Evolutionary conservation across 768 basidiomycete species (phyloP), one percentile per base, ranked within the genome.

Genomic region (Mycena vitilis): DNA sequence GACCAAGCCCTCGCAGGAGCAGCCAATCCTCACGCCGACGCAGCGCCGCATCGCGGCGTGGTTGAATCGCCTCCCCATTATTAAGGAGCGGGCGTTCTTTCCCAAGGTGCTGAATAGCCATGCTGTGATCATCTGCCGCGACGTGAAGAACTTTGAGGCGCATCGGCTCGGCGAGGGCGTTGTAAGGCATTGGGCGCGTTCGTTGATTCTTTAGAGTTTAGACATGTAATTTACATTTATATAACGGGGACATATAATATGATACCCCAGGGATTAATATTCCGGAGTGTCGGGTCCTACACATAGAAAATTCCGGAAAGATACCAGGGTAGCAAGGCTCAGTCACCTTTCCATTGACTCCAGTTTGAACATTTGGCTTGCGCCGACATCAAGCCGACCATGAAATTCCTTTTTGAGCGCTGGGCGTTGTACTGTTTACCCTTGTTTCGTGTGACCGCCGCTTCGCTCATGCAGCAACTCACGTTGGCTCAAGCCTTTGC

Each of bases 41-140:
- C 94, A 95, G 74, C 83, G 78, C 18, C 81, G 79, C 65, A 88
- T 91, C 40, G 86, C 86, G 7, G 78, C 78, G 8, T 85, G 82
- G 76, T 81, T 95, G 45, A 95, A 95, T 77, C 81, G 80, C 49
- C 84, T 95, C 13, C 91, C 92, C 0, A 75, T 95, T 54, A 84
- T 88, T 81, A 95, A 95, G 78, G 86, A 92, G 71, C 76, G 86
- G 22, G 91, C 86, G 22, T 93, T 87, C 74, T 89, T 95, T 71
- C 78, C 82, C 22, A 79, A 79, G 1, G 83, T 89, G 25, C 74
- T 78, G 45, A 94, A 94, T 73, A 80, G 92, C 34, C 94, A 95
- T 78, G 92, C 85, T 6, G 81, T 87, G 64, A 91, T 95, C 69
- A 81, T 95, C 12, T 89, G 86, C 75, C 82, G 94, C 51, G 92